phyloP scores from a whole-genome alignment of 1,139 yeast genomes.

The Zygoascus meyerae region DNA sequence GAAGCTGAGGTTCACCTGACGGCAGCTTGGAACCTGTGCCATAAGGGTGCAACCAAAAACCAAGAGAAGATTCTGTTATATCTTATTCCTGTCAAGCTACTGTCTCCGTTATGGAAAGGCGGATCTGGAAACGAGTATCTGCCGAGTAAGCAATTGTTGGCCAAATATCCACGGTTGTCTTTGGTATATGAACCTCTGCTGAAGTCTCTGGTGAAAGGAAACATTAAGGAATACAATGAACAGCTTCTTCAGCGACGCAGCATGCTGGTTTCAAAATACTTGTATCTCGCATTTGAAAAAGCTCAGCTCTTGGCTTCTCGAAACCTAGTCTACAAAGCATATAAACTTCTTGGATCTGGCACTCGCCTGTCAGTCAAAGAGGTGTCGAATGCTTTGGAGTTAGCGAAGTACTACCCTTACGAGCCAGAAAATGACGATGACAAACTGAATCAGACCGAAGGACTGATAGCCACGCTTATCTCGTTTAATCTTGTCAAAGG shows the following conservation, averaged over 20 bases:
- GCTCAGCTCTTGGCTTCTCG: constrained; percentile 49
- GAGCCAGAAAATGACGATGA: constrained; percentile 14
- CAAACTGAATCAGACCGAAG: constrained; percentile 55
- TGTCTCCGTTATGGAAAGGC: constrained; percentile 19
- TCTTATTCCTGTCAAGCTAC: constrained; percentile 34
- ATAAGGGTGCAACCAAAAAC: constrained; percentile 21
- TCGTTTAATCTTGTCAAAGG: constrained; percentile 65
- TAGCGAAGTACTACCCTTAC: constrained; percentile 25
- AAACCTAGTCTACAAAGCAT: constrained; percentile 48
- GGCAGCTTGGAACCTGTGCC: constrained; percentile 42
- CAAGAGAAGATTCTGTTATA: constrained; percentile 37
- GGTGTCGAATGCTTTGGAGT: constrained; percentile 45
- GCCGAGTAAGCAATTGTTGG: constrained; percentile 43
- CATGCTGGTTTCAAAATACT: constrained; percentile 51
- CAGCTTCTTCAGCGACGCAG: constrained; percentile 43
- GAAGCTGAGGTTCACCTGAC: constrained; percentile 47
- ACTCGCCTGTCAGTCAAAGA: constrained; percentile 46
- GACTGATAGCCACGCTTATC: constrained; percentile 64
- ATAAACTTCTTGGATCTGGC: constrained; percentile 33
- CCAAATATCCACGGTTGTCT: constrained; percentile 40
- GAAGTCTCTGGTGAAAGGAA: constrained; percentile 48
- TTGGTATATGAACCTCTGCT: constrained; percentile 48
- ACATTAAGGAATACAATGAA: constrained; percentile 45
- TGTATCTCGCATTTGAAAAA: constrained; percentile 57
- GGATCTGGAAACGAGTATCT: constrained; percentile 20